phyloP scores from a whole-genome alignment of 352 stramenopile species.

The Phytopythium helicoides region DNA sequence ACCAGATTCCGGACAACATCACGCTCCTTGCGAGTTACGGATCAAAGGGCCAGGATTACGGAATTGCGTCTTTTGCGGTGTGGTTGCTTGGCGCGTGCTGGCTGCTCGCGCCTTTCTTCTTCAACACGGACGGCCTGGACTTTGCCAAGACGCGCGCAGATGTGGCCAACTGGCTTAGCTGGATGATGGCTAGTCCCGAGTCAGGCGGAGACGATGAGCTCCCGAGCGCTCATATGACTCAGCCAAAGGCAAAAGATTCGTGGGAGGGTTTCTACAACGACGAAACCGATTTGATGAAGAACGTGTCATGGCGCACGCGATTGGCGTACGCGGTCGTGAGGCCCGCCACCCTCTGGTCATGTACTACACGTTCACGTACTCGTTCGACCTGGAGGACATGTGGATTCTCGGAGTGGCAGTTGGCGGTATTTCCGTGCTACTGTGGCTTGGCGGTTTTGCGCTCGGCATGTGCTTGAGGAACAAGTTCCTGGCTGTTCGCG shows the following conservation, averaged over 20 bases:
- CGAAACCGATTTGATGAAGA: conserved; percentile 62
- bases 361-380: conserved; percentile 81
- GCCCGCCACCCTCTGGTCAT: conserved; percentile 76
- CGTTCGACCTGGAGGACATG: conserved; percentile 70
- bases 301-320: conserved; percentile 60
- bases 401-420: conserved; percentile 56
- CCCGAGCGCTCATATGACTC: conserved; percentile 25
- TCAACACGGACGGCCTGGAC: conserved; percentile 86
- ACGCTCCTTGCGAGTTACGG: conserved; percentile 73
- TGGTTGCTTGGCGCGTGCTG: conserved; percentile 81
- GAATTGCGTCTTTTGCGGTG: conserved; percentile 85
- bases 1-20: conserved; percentile 65
- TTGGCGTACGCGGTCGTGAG: conserved; percentile 67
- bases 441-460: conserved; percentile 69
- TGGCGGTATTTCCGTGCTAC: conserved; percentile 48
- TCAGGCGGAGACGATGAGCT: conserved; percentile 42
- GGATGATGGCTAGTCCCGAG: conserved; percentile 71
- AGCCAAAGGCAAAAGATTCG: conserved; percentile 34
- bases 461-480: conserved; percentile 54
- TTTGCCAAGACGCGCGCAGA: conserved; percentile 85
- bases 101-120: conserved; percentile 83
- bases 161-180: conserved; percentile 76
- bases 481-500: conserved; percentile 52
- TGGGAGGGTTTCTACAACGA: conserved; percentile 83
- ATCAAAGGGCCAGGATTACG: conserved; percentile 86